Conservation (phyloP, 345 rosid genomes). For the Citrus australasica region DNA sequence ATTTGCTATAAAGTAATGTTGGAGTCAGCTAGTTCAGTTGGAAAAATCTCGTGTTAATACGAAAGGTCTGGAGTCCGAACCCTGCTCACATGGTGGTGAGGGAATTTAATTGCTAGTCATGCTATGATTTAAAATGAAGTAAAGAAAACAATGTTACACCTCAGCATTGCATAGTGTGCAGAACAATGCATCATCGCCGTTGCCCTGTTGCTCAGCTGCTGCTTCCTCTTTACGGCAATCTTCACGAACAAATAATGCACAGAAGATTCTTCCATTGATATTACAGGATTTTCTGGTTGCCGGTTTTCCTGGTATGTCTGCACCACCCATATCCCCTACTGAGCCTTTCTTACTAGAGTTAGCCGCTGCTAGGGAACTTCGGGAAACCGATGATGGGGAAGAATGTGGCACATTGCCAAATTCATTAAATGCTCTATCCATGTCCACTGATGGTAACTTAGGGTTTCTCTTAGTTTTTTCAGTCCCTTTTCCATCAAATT, state of each 20-base stretch:
- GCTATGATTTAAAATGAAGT: no score
- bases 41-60: no score
- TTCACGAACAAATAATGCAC: conserved; percentile 74
- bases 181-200: conserved; percentile 76
- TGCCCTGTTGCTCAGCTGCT: conserved; percentile 48
- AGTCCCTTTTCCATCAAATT: conserved; percentile 39
- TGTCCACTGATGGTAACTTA: conserved; percentile 39
- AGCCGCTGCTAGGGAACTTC: conserved; percentile 59
- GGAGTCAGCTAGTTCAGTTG: no score
- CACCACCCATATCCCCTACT: conserved; percentile 41
- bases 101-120: no score
- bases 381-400: conserved; percentile 76
- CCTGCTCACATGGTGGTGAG: no score
- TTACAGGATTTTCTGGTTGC: conserved; percentile 28
- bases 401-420: conserved; percentile 51
- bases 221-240: conserved; percentile 76
- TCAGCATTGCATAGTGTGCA: conserved; percentile 96
- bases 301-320: conserved; percentile 28
- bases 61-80: no score
- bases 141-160: conserved; percentile 38
- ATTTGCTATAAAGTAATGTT: background rate
- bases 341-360: conserved; percentile 73
- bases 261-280: conserved; percentile 57
- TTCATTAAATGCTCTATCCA: conserved; percentile 51
- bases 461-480: conserved; percentile 30